Conservation (phyloP, 148 eudicot species). For the Polygonum aviculare region DNA sequence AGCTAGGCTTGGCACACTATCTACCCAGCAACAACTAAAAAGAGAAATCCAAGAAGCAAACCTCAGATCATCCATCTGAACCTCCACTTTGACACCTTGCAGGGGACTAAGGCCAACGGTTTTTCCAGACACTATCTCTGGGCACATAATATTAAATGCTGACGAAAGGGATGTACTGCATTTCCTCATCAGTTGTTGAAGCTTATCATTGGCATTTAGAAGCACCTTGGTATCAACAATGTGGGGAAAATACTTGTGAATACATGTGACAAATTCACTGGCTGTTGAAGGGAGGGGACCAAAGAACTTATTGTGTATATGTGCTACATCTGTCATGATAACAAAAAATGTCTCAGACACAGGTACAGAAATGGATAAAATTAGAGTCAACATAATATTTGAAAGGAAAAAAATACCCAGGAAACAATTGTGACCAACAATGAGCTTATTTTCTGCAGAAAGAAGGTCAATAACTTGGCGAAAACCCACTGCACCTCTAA, state of each 20-base stretch:
- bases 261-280: slow-evolving; percentile 49
- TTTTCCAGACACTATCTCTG: slow-evolving; percentile 47
- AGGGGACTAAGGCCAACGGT: slow-evolving; percentile 20
- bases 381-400: not conserved
- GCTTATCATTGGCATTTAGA: slow-evolving; percentile 38
- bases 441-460: slow-evolving; percentile 68
- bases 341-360: slow-evolving; percentile 13
- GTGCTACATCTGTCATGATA: slow-evolving; percentile 71
- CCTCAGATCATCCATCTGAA: slow-evolving; percentile 95
- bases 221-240: slow-evolving; percentile 80
- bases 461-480: slow-evolving; percentile 89
- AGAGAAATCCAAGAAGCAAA: slow-evolving; percentile 23
- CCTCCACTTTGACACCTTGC: slow-evolving; percentile 62
- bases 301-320: slow-evolving; percentile 70
- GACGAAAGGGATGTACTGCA: slow-evolving; percentile 75
- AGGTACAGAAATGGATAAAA: not conserved
- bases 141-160: slow-evolving; percentile 72
- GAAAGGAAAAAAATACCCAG: slow-evolving; percentile 47
- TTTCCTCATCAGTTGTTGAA: slow-evolving; percentile 50
- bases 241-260: slow-evolving; percentile 57
- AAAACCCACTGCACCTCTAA: slow-evolving; percentile 73
- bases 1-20: not conserved
- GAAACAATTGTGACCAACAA: slow-evolving; percentile 97
- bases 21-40: not conserved
- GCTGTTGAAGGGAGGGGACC: slow-evolving; percentile 76